Conservation (phyloP, 352 stramenopile species). For the Globisporangium paroecandrum region DNA sequence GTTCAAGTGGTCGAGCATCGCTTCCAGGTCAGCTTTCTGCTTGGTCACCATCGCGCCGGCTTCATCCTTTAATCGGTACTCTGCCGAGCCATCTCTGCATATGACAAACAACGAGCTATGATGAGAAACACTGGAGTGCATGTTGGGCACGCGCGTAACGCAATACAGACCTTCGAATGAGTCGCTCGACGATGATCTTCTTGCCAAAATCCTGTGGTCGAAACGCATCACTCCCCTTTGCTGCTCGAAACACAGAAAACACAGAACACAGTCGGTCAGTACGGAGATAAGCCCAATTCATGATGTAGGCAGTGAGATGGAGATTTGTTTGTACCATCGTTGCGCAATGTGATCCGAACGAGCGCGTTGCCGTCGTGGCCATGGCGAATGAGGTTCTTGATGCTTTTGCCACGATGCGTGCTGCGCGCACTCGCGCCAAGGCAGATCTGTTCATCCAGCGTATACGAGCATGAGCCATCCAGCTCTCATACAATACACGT, state of each 20-base stretch:
- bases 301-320: neutral
- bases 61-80: constrained; percentile 74
- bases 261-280: neutral
- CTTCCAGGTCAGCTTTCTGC: constrained; percentile 90
- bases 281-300: neutral
- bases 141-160: neutral
- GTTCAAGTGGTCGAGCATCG: constrained; percentile 93
- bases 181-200: constrained; percentile 91
- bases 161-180: constrained; percentile 66
- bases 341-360: constrained; percentile 92
- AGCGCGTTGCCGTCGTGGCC: constrained; percentile 83
- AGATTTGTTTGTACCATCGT: constrained; percentile 45
- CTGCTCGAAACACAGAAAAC: constrained; percentile 9
- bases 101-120: neutral
- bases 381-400: constrained; percentile 95
- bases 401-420: constrained; percentile 93
- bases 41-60: constrained; percentile 63
- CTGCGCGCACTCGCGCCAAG: constrained; percentile 90
- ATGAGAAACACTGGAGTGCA: neutral
- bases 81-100: constrained; percentile 54
- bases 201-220: constrained; percentile 90
- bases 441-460: constrained; percentile 84
- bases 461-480: neutral
- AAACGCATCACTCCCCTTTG: constrained; percentile 86
- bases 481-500: neutral